Evolutionary conservation across 352 stramenopile species (phyloP), one percentile per base, ranked within the genome.

Genomic region (Globisporangium megalacanthum): DNA sequence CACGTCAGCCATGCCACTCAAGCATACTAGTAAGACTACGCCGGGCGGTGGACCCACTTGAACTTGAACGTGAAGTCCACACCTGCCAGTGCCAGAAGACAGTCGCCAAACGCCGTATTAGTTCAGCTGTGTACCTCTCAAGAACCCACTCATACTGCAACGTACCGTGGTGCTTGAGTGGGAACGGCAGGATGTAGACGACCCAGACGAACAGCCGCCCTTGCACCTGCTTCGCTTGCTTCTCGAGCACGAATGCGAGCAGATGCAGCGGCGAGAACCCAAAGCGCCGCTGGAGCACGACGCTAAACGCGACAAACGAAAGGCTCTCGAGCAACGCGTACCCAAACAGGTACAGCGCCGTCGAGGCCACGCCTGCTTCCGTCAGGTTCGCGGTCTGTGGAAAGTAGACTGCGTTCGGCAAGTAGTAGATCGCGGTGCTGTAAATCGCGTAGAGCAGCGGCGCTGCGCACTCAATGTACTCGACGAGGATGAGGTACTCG

Each of bases 191-290:
- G 19, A 67, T 70, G 44, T 65, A 72, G 3, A 64, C 44, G 17
- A 72, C 54, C 68, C 65, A 74, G 7, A 71, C 29, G 19, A 77
- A 58, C 4, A 77, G 14, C 1, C 58, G 51, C 1, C 53, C 45
- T 47, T 75, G 69, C 0, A 77, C 41, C 5, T 56, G 42, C 15
- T 47, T 17, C 0, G 41, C 22, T 8, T 79, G 66, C 0, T 46
- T 73, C 62, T 82, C 70, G 0, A 83, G 62, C 22, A 83, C 70
- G 49, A 83, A 79, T 1, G 65, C 70, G 7, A 83, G 47, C 33
- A 70, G 57, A 37, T 74, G 71, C 2, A 66, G 9, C 6, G 61
- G 56, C 6, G 58, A 64, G 41, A 64, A 71, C 3, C 54, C 61
- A 20, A 79, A 61, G 42, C 48, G 53, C 4, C 53, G 36, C 25